Evolutionary conservation across 2,329 filamentous ascomycete species (phyloP).

Genomic region (Dissoconium aciculare): DNA sequence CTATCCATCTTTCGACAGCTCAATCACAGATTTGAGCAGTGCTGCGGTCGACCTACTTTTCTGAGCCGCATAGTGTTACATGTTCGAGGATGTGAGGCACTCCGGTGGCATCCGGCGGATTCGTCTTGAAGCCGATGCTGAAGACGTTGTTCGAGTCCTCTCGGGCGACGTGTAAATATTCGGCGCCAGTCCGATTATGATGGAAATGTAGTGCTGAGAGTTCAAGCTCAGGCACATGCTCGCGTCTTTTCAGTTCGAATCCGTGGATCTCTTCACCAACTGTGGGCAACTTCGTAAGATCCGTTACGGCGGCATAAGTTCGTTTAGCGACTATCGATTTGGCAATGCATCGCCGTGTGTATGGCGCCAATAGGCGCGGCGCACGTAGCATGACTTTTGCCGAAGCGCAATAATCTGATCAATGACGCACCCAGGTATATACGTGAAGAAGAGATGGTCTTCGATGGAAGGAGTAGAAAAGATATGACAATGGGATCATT

Average conservation of each 20-base stretch:
- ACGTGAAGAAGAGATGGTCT: no score
- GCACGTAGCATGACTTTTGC: conserved; percentile 11
- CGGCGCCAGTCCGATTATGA: conserved; percentile 89
- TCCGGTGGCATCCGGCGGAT: conserved; percentile 89
- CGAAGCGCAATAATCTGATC: no score
- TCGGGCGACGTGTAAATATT: conserved; percentile 87
- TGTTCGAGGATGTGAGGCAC: conserved; percentile 96
- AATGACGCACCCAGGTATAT: conserved; percentile 1
- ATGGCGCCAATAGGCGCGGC: conserved; percentile 13
- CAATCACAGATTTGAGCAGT: background rate
- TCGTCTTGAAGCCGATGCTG: conserved; percentile 97
- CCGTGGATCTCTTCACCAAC: conserved; percentile 79
- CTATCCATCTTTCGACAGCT: conserved; percentile 4
- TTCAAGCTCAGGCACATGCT: conserved; percentile 88
- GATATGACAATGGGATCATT: no score
- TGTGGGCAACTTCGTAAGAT: conserved; percentile 59
- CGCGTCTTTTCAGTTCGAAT: conserved; percentile 76
- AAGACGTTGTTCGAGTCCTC: conserved; percentile 99
- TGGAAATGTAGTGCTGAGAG: conserved; percentile 78
- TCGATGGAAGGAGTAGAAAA: no score
- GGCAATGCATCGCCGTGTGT: conserved; percentile 7
- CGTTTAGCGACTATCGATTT: conserved; percentile 9
- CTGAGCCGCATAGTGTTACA: conserved; percentile 86
- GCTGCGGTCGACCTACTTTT: conserved; percentile 47
- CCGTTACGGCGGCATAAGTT: conserved; percentile 52